Base-by-base conservation (phyloP, 495 filamentous ascomycete genomes). In the Xylaria nigripes region DNA sequence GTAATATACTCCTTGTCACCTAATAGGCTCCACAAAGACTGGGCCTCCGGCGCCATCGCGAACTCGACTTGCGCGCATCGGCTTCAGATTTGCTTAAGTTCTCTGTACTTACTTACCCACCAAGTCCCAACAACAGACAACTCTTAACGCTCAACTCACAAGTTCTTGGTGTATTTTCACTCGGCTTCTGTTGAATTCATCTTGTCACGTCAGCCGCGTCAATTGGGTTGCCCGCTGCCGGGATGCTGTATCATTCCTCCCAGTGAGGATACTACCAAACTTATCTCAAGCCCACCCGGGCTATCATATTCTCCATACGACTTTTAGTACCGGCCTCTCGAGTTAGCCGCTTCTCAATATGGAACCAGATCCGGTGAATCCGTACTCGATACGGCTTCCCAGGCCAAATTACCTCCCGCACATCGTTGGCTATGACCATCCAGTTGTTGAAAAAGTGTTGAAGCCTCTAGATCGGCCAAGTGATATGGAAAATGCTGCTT, bases 361-460 rank as follows among this genome's bases (percentile, higher is more conserved):
- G 64, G 64, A 67, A 41, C 24, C 24, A 34, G 59, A 62, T 32
- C 59, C 57, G 47, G 57, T 19, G 43, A 62, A 64, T 54, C 55
- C 57, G 34, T 67, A 67, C 56, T 60, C 57, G 24, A 67, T 65
- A 56, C 64, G 67, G 58, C 62, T 70, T 23, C 75, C 75, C 30
- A 73, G 70, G 66, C 72, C 75, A 12, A 76, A 78, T 59, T 76
- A 78, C 53, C 67, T 78, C 4, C 73, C 75, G 44, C 70, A 75
- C 57, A 67, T 72, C 46, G 48, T 70, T 23, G 70, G 70, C 8
- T 61, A 61, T 23, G 73, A 76, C 56, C 67, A 70, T 44, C 68
- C 69, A 12, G 77, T 90, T 49, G 86, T 91, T 38, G 80, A 90
- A 69, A 86, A 90, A 60, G 89, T 86, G 61, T 68, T 73, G 40